Conservation (phyloP, 106 monocot genomes). For the Chionographis japonica region DNA sequence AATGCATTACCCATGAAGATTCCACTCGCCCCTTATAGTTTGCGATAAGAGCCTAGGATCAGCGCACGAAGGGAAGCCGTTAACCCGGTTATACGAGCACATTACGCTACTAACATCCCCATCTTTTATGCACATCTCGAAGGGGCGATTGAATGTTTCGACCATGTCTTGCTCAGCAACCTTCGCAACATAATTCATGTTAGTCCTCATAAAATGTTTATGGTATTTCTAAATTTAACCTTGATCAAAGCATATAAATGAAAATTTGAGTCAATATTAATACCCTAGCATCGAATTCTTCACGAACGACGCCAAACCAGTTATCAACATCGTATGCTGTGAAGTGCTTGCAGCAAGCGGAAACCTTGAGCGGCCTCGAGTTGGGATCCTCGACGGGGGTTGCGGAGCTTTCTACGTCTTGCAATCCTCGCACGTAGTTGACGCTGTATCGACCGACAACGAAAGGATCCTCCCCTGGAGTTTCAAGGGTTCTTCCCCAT, state of each 20-base stretch:
- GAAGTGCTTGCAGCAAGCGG: conserved; percentile 21
- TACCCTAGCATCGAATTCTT: conserved; percentile 10
- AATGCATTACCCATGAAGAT: background rate
- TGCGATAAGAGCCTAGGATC: conserved; percentile 5
- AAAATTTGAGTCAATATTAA: no score
- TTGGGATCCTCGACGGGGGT: background rate
- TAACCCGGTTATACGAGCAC: conserved; percentile 14
- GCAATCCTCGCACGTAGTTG: conserved; percentile 14
- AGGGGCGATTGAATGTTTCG: conserved; percentile 7
- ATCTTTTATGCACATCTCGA: conserved; percentile 13
- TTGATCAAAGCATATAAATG: background rate
- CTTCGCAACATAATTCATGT: background rate
- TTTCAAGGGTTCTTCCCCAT: conserved; percentile 18
- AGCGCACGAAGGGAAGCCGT: conserved; percentile 15
- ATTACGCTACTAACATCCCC: conserved; percentile 13
- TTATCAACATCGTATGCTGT: conserved; percentile 15
- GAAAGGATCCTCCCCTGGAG: conserved; percentile 16
- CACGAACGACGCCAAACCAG: background rate
- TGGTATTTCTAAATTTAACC: no score
- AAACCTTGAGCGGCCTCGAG: conserved; percentile 13
- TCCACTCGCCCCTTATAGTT: conserved; percentile 9
- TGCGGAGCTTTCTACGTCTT: conserved; percentile 1
- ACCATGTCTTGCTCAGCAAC: conserved; percentile 20
- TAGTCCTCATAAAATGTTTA: no score
- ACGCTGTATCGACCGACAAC: background rate